A percentile compares a stretch with the other conserved stretches of the same genome.
These are phyloP conservation scores for Suillus sp. DNA, from an alignment of 768 basidiomycete genomes.

Conservation along the genomic window DNA sequence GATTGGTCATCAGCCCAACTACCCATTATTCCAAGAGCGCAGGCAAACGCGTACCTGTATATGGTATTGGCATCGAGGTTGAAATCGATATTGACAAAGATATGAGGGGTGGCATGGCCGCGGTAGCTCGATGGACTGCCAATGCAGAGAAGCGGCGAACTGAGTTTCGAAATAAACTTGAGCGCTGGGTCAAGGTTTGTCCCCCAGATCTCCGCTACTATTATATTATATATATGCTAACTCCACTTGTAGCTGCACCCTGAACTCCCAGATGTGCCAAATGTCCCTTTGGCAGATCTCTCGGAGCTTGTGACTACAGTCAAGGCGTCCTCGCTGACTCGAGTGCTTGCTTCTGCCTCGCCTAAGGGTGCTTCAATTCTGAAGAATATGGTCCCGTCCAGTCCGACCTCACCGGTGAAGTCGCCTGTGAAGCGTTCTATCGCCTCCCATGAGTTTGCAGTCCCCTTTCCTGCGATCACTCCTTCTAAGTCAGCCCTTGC, in stretches of 20 bases:
- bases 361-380: slow-evolving; percentile 53
- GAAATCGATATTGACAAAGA: slow-evolving; percentile 83
- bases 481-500: slow-evolving; percentile 35
- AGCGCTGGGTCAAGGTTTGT: slow-evolving; percentile 62
- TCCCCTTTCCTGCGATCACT: slow-evolving; percentile 49
- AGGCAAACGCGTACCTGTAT: slow-evolving; percentile 72
- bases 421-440: slow-evolving; percentile 30
- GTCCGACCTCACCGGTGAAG: slow-evolving; percentile 40
- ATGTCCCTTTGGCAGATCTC: slow-evolving; percentile 65
- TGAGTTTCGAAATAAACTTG: slow-evolving; percentile 59
- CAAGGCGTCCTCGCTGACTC: slow-evolving; percentile 70
- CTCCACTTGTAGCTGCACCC: slow-evolving; percentile 50
- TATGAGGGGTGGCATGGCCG: slow-evolving; percentile 83
- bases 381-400: slow-evolving; percentile 34
- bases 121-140: slow-evolving; percentile 86
- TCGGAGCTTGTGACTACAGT: slow-evolving; percentile 54
- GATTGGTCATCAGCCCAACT: slow-evolving; percentile 69
- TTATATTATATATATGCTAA: slow-evolving; percentile 16
- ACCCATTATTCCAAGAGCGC: slow-evolving; percentile 70
- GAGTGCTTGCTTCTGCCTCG: slow-evolving; percentile 70
- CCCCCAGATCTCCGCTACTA: slow-evolving; percentile 6
- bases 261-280: slow-evolving; percentile 46
- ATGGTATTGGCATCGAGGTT: slow-evolving; percentile 86
- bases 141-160: slow-evolving; percentile 61
- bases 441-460: slow-evolving; percentile 18